phyloP scores from a whole-genome alignment of 352 stramenopile species.

The Pythium guiyangense region DNA sequence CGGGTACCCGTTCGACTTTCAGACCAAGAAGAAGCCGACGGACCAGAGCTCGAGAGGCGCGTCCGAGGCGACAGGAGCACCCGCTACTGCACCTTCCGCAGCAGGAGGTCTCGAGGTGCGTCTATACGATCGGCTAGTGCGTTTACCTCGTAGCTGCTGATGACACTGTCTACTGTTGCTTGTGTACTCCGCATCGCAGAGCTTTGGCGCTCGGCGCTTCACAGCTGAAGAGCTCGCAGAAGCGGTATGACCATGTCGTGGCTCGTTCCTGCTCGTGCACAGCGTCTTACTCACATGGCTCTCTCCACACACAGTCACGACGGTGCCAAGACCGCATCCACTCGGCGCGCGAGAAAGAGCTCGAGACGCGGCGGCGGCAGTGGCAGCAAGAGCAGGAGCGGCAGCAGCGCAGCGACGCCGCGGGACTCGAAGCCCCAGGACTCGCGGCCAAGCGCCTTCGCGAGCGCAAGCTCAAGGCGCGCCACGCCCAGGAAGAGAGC shows the following conservation, averaged over 20 bases:
- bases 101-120: constrained; percentile 3
- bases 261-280: not conserved
- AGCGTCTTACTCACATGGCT: not conserved
- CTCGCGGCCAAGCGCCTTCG: constrained; percentile 42
- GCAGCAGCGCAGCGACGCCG: constrained; percentile 23
- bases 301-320: constrained; percentile 23
- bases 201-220: constrained; percentile 9
- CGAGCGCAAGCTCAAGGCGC: constrained; percentile 40
- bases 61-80: not conserved
- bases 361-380: constrained; percentile 16
- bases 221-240: constrained; percentile 16
- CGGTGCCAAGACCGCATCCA: constrained; percentile 48
- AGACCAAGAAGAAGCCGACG: constrained; percentile 7
- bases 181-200: not conserved
- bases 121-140: constrained; percentile 15
- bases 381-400: constrained; percentile 29
- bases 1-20: constrained; percentile 35
- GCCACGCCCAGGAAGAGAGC: constrained; percentile 39
- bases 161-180: not conserved
- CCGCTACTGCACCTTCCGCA: not conserved
- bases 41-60: constrained; percentile 2
- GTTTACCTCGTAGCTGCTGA: not conserved
- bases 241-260: constrained; percentile 20
- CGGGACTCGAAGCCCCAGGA: constrained; percentile 25
- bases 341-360: constrained; percentile 34